phyloP scores from a whole-genome alignment of 2,329 filamentous ascomycete genomes.

The Dryadomyces quercus-mongolicae region DNA sequence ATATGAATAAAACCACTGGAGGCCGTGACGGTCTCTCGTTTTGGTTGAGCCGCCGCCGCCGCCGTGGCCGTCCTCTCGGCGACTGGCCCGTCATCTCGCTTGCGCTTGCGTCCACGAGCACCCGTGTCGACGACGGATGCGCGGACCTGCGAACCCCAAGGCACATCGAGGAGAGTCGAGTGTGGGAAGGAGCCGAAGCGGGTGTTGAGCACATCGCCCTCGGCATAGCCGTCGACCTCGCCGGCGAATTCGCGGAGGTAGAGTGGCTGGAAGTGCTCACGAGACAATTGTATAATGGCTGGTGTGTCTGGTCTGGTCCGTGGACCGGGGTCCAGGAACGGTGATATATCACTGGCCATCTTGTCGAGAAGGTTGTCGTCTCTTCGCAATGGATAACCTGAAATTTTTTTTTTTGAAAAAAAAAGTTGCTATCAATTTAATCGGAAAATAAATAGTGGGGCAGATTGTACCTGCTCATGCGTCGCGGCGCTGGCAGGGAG shows the following conservation, averaged over 20 bases:
- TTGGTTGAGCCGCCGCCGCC: not conserved
- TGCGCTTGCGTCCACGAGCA: slow-evolving; percentile 64
- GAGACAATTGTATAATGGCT: slow-evolving; percentile 76
- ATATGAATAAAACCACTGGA: slow-evolving; percentile 66
- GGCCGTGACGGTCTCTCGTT: slow-evolving; percentile 20
- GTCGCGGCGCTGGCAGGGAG: no score
- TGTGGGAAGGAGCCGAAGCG: slow-evolving; percentile 87
- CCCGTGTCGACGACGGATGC: slow-evolving; percentile 87
- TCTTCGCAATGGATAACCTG: no score
- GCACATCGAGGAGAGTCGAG: slow-evolving; percentile 60
- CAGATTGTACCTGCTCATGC: not conserved
- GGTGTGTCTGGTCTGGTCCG: slow-evolving; percentile 53
- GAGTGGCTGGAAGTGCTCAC: slow-evolving; percentile 71
- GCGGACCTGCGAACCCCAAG: slow-evolving; percentile 86
- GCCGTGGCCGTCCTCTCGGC: not conserved
- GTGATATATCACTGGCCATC: slow-evolving; percentile 34
- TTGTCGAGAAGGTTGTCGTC: not conserved
- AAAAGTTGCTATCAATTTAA: not conserved
- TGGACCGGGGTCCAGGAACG: slow-evolving; percentile 64
- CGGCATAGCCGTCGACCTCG: slow-evolving; percentile 57
- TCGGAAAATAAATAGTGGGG: not conserved
- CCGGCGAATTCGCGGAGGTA: slow-evolving; percentile 50
- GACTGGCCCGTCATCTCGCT: slow-evolving; percentile 19
- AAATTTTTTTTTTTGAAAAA: not conserved
- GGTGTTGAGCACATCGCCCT: slow-evolving; percentile 76